phyloP scores from a whole-genome alignment of 2,329 filamentous ascomycete species.

The Hypoxylon sp. region DNA sequence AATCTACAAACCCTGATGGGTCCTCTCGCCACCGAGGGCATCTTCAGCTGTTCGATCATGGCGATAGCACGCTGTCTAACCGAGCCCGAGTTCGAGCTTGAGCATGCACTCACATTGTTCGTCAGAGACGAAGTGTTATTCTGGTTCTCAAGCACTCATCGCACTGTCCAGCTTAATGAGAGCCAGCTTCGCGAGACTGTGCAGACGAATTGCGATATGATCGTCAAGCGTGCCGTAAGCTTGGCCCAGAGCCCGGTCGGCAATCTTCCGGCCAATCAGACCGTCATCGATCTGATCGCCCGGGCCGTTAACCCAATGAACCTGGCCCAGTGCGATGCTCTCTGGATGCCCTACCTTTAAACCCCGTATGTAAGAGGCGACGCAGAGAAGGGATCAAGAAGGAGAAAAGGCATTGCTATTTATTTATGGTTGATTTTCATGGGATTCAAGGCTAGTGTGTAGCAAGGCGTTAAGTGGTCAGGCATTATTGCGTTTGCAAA shows the following conservation, averaged over 20 bases:
- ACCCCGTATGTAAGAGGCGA: no score
- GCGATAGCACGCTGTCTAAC: constrained; percentile 93
- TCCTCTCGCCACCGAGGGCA: constrained; percentile 92
- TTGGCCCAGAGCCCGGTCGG: constrained; percentile 80
- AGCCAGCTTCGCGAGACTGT: constrained; percentile 80
- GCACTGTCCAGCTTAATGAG: constrained; percentile 66
- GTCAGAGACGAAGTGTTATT: constrained; percentile 98
- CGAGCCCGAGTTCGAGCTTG: constrained; percentile 88
- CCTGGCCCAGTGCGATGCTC: constrained; percentile 83
- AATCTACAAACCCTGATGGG: constrained; percentile 97
- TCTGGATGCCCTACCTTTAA: constrained; percentile 98
- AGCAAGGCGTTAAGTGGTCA: constrained; percentile 22
- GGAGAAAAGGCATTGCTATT: background rate
- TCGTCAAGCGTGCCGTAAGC: constrained; percentile 88
- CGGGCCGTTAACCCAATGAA: constrained; percentile 92
- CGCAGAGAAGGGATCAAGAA: no score
- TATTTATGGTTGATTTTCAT: background rate
- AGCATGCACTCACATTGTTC: constrained; percentile 92
- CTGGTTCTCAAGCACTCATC: constrained; percentile 87
- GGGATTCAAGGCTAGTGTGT: constrained; percentile 10
- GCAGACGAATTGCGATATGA: constrained; percentile 85
- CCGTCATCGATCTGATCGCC: constrained; percentile 92
- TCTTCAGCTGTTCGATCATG: constrained; percentile 96
- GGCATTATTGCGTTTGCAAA: background rate
- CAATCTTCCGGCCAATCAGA: constrained; percentile 94